phyloP scores from a whole-genome alignment of 2,329 filamentous ascomycete genomes.

The Chaetomium sp. region DNA sequence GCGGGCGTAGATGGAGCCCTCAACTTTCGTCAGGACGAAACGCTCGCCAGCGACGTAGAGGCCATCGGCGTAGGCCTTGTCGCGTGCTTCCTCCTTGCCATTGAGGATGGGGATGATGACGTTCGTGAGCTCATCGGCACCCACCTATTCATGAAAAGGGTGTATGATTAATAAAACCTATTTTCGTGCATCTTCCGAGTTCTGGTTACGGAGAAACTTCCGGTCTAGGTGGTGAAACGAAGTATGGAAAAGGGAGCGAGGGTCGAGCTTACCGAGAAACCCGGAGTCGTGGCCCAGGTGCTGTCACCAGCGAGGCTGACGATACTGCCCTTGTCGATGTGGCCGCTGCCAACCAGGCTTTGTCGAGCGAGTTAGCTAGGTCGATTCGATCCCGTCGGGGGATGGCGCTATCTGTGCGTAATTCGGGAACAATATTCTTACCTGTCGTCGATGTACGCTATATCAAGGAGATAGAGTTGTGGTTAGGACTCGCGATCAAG shows the following conservation, averaged over 20 bases:
- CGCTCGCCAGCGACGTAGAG: slow-evolving; percentile 70
- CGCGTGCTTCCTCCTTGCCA: slow-evolving; percentile 37
- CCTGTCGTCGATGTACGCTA: slow-evolving; percentile 49
- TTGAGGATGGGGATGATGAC: slow-evolving; percentile 45
- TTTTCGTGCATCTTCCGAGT: not conserved
- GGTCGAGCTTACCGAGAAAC: slow-evolving; percentile 59
- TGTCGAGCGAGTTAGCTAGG: slow-evolving; percentile 8
- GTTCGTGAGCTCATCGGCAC: slow-evolving; percentile 53
- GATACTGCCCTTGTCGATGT: slow-evolving; percentile 79
- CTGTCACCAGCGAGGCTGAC: slow-evolving; percentile 75
- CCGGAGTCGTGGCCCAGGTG: slow-evolving; percentile 64
- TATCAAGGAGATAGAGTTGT: slow-evolving; percentile 1
- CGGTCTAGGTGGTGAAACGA: not conserved
- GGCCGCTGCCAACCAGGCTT: slow-evolving; percentile 73
- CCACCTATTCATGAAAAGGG: slow-evolving; percentile 39
- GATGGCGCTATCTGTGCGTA: not conserved
- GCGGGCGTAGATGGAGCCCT: slow-evolving; percentile 79
- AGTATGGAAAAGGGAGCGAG: not conserved
- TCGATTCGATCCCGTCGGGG: not conserved
- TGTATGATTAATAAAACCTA: not conserved
- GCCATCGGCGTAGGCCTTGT: slow-evolving; percentile 65
- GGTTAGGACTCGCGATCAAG: slow-evolving; percentile 26
- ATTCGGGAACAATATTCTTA: slow-evolving; percentile 25
- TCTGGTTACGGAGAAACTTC: not conserved
- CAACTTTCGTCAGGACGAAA: slow-evolving; percentile 69